Evolutionary conservation across 441 rosid genomes (phyloP), one percentile per base, ranked within the genome.

Genomic region (Arabidopsis lyrata): DNA sequence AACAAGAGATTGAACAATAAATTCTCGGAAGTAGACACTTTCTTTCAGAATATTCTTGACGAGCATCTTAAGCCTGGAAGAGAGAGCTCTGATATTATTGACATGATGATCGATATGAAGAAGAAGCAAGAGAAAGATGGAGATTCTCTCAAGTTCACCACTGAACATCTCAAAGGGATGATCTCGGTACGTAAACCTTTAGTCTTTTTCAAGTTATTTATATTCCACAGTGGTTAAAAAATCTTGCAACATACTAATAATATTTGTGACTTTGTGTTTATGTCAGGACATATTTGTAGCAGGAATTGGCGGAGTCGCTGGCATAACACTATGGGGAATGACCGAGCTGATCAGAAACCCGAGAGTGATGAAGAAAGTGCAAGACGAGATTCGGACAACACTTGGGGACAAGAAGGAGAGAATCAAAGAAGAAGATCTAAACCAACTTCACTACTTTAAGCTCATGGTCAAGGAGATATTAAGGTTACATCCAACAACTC

Each of bases 401-500:
- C 53, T 84, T 0, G 86, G 88, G 10, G 71, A 70, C 38, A 80
- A 74, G 22, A 84, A 85, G 13, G 80, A 82, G 71, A 81, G 41
- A 70, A 77, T 85, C 18, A 80, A 78, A 2, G 83, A 79, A 62
- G 76, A 73, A 8, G 89, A 87, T 70, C 34, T 80, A 6, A 71
- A 63, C 11, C 22, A 84, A 2, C 64, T 87, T 56, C 79, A 78
- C 15, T 84, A 78, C 66, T 66, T 85, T 2, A 63, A 81, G 31
- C 75, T 81, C 41, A 69, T 86, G 35, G 78, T 81, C 0, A 87
- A 84, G 18, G 91, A 85, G 73, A 76, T 81, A 6, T 71, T 86
- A 60, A 78, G 92, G 16, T 56, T 87, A 55, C 92, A 86, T 29
- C 87, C 86, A 16, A 79, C 84, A 45, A 88, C 79, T n/a, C 88